Evolutionary conservation across 2,329 filamentous ascomycete genomes (phyloP).

Genomic region (Neobulgaria alba): DNA sequence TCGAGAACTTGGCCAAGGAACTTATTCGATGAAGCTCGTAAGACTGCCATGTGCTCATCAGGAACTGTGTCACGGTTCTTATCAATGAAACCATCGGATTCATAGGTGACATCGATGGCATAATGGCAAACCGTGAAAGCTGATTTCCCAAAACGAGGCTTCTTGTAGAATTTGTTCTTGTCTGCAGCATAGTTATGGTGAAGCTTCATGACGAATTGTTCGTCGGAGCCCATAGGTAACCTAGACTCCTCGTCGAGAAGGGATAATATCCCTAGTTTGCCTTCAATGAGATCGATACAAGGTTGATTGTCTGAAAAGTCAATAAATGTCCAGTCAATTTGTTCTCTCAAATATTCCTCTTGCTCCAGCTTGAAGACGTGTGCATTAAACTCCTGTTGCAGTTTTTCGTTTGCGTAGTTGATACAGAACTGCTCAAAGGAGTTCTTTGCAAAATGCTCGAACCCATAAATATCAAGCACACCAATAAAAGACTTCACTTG

Average conservation of each 20-base stretch:
- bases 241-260: slow-evolving; percentile 94
- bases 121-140: slow-evolving; percentile 98
- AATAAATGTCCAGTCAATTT: slow-evolving; percentile 99
- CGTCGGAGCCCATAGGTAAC: slow-evolving; percentile 92
- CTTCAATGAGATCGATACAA: slow-evolving; percentile 96
- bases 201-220: slow-evolving; percentile 92
- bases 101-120: slow-evolving; percentile 94
- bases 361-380: slow-evolving; percentile 99
- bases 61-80: slow-evolving; percentile 99
- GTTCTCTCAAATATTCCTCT: slow-evolving; percentile 89
- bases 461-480: slow-evolving; percentile 98
- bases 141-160: slow-evolving; percentile 94
- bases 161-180: slow-evolving; percentile 98
- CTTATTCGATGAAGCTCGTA: slow-evolving; percentile 72
- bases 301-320: slow-evolving; percentile 99
- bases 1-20: slow-evolving; percentile 82
- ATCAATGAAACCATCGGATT: slow-evolving; percentile 98
- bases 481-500: slow-evolving; percentile 88
- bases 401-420: slow-evolving; percentile 98
- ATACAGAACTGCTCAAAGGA: slow-evolving; percentile 99
- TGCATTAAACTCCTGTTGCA: slow-evolving; percentile 98
- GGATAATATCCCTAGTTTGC: slow-evolving; percentile 86
- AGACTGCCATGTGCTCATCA: slow-evolving; percentile 93
- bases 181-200: slow-evolving; percentile 86
- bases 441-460: slow-evolving; percentile 99